These are phyloP conservation scores for Dendrocalamus sinicus DNA, from an alignment of 176 grass and related monocot genomes.

Conservation along the genomic window DNA sequence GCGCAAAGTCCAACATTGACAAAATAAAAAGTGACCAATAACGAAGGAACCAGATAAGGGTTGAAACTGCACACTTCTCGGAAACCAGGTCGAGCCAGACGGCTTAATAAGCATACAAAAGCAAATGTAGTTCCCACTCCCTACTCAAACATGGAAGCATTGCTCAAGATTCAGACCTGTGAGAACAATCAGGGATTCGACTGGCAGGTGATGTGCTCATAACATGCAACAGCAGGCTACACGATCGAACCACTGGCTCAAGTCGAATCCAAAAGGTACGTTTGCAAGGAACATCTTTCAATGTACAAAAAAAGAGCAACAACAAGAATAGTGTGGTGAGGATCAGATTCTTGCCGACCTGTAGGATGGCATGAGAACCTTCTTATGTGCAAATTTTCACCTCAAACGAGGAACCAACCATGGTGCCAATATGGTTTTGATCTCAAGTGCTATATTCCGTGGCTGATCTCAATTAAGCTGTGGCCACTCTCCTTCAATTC, in stretches of 20 bases:
- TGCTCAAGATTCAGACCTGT: slow-evolving; percentile 29
- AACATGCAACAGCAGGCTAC: not conserved
- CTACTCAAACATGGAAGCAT: not conserved
- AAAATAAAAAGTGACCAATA: too few relatives aligned
- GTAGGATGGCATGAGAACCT: not conserved
- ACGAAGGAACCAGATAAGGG: not conserved
- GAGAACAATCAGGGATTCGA: not conserved
- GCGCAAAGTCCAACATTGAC: too few relatives aligned
- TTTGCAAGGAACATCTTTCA: slow-evolving; percentile 4
- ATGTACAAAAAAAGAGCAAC: not conserved
- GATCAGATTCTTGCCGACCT: not conserved
- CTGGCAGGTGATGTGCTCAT: not conserved
- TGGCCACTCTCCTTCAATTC: slow-evolving; percentile 34
- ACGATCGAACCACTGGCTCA: not conserved
- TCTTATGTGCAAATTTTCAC: not conserved
- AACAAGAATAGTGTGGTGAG: not conserved
- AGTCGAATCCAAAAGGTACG: not conserved
- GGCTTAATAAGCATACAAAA: not conserved
- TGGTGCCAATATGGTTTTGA: not conserved
- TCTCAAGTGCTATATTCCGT: slow-evolving; percentile 21
- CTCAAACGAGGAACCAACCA: not conserved
- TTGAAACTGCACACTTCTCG: not conserved
- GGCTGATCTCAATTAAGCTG: slow-evolving; percentile 31
- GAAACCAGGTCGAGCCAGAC: not conserved
- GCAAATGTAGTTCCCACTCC: not conserved